Conservation (phyloP, 805 yeast species). For the Candida andamanensis region DNA sequence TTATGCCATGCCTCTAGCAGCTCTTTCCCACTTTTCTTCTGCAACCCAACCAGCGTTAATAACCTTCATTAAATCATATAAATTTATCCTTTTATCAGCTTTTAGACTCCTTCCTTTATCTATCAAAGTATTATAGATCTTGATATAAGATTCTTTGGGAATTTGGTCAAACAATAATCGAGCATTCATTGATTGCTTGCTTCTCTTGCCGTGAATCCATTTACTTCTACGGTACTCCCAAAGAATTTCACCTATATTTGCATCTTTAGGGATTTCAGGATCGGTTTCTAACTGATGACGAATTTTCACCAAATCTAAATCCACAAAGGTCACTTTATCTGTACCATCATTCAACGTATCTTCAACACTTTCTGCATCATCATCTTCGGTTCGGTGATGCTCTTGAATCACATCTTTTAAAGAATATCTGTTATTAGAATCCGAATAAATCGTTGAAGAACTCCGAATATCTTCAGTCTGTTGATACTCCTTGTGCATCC, state of each 20-base stretch:
- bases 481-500: constrained; percentile 22
- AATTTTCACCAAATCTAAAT: constrained; percentile 22
- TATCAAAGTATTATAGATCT: constrained; percentile 65
- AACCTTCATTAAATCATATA: constrained; percentile 65
- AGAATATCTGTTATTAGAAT: constrained; percentile 5
- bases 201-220: constrained; percentile 56
- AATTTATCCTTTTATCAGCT: constrained; percentile 55
- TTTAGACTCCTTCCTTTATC: constrained; percentile 64
- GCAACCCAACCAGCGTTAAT: constrained; percentile 84
- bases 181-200: neutral
- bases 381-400: neutral
- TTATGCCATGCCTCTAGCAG: constrained; percentile 35
- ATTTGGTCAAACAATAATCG: constrained; percentile 28
- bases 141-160: constrained; percentile 48
- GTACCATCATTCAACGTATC: constrained; percentile 2
- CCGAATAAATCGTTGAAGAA: constrained; percentile 10
- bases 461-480: constrained; percentile 10
- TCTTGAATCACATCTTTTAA: constrained; percentile 20
- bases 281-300: constrained; percentile 28
- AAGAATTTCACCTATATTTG: constrained; percentile 30
- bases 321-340: constrained; percentile 13
- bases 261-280: neutral
- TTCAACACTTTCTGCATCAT: constrained; percentile 3
- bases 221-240: constrained; percentile 67
- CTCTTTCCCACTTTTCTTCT: constrained; percentile 67